Percentiles rank a stretch among this genome's conserved stretches.
Evolutionary conservation across 345 rosid genomes (phyloP).

Genomic region (Citrus unshiu): DNA sequence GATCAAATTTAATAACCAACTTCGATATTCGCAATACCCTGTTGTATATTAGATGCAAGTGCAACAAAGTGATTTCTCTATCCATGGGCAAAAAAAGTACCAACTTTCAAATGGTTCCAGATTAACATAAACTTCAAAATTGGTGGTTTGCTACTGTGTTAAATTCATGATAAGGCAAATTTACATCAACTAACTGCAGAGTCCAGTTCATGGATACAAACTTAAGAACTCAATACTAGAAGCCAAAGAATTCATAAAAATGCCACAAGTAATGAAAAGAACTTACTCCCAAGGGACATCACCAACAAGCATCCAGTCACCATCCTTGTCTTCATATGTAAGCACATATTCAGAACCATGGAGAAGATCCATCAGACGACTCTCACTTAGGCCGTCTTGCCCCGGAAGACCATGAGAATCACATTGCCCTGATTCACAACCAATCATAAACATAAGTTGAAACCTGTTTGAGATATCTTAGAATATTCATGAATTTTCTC

Average conservation of each 20-base stretch:
- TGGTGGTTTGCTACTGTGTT: background rate
- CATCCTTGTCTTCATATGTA: conserved; percentile 56
- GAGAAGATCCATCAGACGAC: conserved; percentile 40
- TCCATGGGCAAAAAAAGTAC: background rate
- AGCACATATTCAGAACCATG: conserved; percentile 53
- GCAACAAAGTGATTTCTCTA: conserved; percentile 5
- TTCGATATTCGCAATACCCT: background rate
- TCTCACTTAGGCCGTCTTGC: conserved; percentile 34
- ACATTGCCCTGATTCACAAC: conserved; percentile 39
- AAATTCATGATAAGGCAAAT: background rate
- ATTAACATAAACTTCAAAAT: background rate
- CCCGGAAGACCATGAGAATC: conserved; percentile 41
- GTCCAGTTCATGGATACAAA: background rate
- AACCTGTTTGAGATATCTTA: background rate
- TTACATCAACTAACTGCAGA: background rate
- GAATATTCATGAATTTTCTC: background rate
- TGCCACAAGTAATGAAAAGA: background rate
- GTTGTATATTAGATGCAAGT: background rate
- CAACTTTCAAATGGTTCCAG: no score
- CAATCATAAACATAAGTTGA: conserved; percentile 10
- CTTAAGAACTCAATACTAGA: background rate
- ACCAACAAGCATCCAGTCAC: conserved; percentile 68
- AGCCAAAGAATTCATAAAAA: background rate
- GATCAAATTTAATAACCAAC: background rate
- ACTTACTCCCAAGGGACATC: conserved; percentile 66